Evolutionary conservation across 345 rosid species (phyloP), one percentile per base, ranked within the genome.

Genomic region (Gossypioides kirkii): DNA sequence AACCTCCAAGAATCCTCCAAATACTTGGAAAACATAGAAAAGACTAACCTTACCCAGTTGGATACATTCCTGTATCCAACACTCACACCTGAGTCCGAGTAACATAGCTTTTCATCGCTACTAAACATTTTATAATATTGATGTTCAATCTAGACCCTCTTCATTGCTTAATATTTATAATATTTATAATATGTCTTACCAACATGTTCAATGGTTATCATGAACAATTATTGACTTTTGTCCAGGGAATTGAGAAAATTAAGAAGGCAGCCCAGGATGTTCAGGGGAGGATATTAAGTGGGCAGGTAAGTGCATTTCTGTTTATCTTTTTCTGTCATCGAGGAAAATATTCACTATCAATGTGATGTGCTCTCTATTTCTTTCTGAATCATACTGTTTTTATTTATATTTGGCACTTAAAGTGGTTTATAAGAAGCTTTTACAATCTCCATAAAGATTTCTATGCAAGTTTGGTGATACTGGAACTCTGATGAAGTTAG

Each of bases 231-330:
- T 78, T 20, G 22, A 71, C 63, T 71, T 65, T 14, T 72, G 42
- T 78, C 66, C 80, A 95, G 97, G 99, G 98, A 61, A 92, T 95
- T 84, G 98, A 93, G 82, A 95, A 84, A 80, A 93, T 93, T 84
- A 89, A 84, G 84, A 95, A 91, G 81, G 97, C 94, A 75, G 90
- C 90, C 69, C 91, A 86, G 83, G 93, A 89, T 77, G 87, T 95
- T 64, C 80, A 86, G 77, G 98, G 97, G 63, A 88, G 82, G 62
- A 78, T 74, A 62, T 83, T 93, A 75, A 87, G 90, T 79, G 98
- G 98, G 76, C 89, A 92, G 89, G 98, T 82, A 82, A 73, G 79
- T 18, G 58, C 18, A 63, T 53, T 54, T 62, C 4, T 66, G 43
- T 22, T 76, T 66, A 56, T 32, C 46, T 42, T 53, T 20, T 32